These are phyloP conservation scores for Stipa capillata DNA, from an alignment of 176 grass and related monocot genomes.

Conservation along the genomic window DNA sequence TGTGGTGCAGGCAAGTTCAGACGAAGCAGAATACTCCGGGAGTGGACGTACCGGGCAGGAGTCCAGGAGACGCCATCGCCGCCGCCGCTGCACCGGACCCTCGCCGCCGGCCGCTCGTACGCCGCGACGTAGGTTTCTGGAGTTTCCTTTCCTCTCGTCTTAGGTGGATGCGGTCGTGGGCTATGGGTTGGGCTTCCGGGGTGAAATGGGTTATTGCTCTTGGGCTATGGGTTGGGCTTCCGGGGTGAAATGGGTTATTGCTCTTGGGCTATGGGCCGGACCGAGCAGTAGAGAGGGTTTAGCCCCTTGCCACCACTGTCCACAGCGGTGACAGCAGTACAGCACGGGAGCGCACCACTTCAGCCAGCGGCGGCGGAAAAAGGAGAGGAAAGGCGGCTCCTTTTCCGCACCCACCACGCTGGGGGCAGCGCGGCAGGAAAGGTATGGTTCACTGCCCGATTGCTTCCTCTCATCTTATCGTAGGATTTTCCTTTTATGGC, in stretches of 20 bases:
- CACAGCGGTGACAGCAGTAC: not conserved
- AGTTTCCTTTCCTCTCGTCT: not conserved
- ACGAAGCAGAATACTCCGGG: not conserved
- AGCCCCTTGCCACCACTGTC: not conserved
- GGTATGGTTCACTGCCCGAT: not conserved
- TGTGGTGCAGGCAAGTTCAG: not conserved
- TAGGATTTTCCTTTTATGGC: not conserved
- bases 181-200: not conserved
- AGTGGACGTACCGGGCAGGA: no score
- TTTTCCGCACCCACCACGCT: not conserved
- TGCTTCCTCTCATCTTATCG: not conserved
- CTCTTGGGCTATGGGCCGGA: not conserved
- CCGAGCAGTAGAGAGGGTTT: not conserved
- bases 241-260: not conserved
- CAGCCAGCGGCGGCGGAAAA: slow-evolving; percentile 13
- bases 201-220: not conserved
- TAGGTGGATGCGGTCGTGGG: no score
- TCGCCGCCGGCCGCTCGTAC: not conserved
- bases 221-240: not conserved
- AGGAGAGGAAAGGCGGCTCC: slow-evolving; percentile 12
- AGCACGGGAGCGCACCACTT: not conserved
- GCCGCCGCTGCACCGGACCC: not conserved
- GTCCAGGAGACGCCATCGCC: not conserved
- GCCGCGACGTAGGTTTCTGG: not conserved
- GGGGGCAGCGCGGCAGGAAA: slow-evolving; percentile 10